Evolutionary conservation across 305 asterid genomes (phyloP).

Genomic region (Petunia hybrid): DNA sequence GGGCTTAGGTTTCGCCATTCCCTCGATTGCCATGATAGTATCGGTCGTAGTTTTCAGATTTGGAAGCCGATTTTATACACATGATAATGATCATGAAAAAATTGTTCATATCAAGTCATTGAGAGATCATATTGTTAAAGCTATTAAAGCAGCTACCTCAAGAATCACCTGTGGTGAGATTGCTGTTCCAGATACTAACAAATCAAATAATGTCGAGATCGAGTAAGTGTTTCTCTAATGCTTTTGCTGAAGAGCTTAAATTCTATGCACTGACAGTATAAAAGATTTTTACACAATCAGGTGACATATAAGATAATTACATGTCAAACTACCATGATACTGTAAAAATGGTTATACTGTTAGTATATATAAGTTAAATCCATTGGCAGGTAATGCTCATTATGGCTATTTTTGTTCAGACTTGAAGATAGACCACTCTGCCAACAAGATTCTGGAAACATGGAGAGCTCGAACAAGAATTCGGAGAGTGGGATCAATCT

Average conservation of each 20-base stretch:
- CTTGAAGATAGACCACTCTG: slow-evolving; percentile 57
- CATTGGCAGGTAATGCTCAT: not conserved
- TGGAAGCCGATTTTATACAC: slow-evolving; percentile 59
- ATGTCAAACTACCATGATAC: no score
- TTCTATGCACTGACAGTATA: not conserved
- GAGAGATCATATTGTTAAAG: slow-evolving; percentile 42
- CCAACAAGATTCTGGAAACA: slow-evolving; percentile 42
- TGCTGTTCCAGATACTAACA: slow-evolving; percentile 25
- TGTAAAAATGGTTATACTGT: no score
- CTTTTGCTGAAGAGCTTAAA: not conserved
- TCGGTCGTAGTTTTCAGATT: slow-evolving; percentile 61
- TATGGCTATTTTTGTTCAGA: slow-evolving; percentile 42
- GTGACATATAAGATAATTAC: no score
- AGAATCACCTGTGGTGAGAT: slow-evolving; percentile 50
- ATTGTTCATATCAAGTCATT: slow-evolving; percentile 42
- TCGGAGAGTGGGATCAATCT: slow-evolving; percentile 36
- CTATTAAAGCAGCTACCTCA: slow-evolving; percentile 50
- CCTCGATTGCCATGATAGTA: slow-evolving; percentile 59
- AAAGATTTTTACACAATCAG: not conserved
- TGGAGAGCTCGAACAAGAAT: slow-evolving; percentile 2
- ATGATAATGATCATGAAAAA: slow-evolving; percentile 34
- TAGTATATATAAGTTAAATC: not conserved
- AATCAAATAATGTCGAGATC: slow-evolving; percentile 54
- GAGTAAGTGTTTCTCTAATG: slow-evolving; percentile 62
- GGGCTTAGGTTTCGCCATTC: slow-evolving; percentile 93